These are phyloP conservation scores for Imleria badia DNA, from an alignment of 768 basidiomycete genomes.

Conservation along the genomic window DNA sequence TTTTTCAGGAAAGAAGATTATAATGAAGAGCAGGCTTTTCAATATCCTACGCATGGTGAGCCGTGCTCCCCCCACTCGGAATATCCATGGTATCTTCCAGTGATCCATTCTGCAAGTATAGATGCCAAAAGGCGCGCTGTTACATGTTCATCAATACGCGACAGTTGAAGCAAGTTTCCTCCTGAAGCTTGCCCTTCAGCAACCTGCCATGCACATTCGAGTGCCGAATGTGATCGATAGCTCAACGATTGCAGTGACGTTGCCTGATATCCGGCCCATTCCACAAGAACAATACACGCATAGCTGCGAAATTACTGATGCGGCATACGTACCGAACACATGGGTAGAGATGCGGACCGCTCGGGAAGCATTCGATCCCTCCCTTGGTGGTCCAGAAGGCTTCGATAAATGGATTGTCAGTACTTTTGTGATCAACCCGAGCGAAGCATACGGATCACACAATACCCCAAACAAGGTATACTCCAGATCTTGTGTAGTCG, in stretches of 20 bases:
- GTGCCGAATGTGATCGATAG: conserved; percentile 20
- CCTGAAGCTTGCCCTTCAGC: conserved; percentile 36
- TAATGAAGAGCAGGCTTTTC: conserved; percentile 40
- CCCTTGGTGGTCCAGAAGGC: conserved; percentile 38
- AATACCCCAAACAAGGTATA: conserved; percentile 43
- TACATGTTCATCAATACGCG: conserved; percentile 46
- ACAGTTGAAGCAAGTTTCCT: conserved; percentile 38
- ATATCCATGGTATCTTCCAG: neutral
- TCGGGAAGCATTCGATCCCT: conserved; percentile 33
- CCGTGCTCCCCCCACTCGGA: neutral
- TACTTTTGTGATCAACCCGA: conserved; percentile 41
- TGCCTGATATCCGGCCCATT: conserved; percentile 40
- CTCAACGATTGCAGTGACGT: conserved; percentile 22
- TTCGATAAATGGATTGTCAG: conserved; percentile 44
- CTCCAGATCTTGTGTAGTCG: neutral
- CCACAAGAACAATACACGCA: conserved; percentile 23
- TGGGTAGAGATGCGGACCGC: conserved; percentile 40
- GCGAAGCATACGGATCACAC: conserved; percentile 44
- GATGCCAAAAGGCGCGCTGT: conserved; percentile 50
- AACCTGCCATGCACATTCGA: conserved; percentile 41
- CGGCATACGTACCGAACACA: conserved; percentile 25
- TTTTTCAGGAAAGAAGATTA: conserved; percentile 30
- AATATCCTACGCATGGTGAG: conserved; percentile 37
- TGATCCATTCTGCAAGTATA: conserved; percentile 3
- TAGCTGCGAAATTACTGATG: conserved; percentile 27